Evolutionary conservation across 1,284 basidiomycete genomes (phyloP).

Genomic region (Xerocomus minutiporus): DNA sequence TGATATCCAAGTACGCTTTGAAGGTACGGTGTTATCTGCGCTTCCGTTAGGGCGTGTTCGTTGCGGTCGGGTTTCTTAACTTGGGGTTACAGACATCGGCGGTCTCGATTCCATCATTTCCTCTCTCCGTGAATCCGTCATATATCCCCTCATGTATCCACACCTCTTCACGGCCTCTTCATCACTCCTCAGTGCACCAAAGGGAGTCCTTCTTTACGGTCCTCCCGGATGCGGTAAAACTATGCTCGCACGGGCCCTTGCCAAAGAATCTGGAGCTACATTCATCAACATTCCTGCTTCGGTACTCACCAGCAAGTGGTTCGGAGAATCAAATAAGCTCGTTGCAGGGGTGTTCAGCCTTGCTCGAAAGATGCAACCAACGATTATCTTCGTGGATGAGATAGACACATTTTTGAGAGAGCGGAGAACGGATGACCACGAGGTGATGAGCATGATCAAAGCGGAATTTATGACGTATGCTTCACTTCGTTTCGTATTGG

Average conservation of each 20-base stretch:
- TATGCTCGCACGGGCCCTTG: slow-evolving; percentile 92
- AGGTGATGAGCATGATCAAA: slow-evolving; percentile 99
- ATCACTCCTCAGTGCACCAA: slow-evolving; percentile 67
- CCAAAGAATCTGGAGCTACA: slow-evolving; percentile 94
- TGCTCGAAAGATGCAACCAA: slow-evolving; percentile 78
- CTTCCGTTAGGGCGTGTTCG: neutral
- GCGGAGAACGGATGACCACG: slow-evolving; percentile 85
- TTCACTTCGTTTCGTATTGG: neutral
- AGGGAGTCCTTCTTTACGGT: slow-evolving; percentile 83
- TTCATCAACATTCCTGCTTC: slow-evolving; percentile 90
- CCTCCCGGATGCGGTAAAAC: slow-evolving; percentile 95
- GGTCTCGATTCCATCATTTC: slow-evolving; percentile 91
- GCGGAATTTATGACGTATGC: slow-evolving; percentile 98
- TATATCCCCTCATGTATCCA: slow-evolving; percentile 93
- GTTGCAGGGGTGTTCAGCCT: slow-evolving; percentile 90
- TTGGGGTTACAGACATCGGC: slow-evolving; percentile 70
- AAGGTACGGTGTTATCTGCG: slow-evolving; percentile 44
- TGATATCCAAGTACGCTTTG: slow-evolving; percentile 72
- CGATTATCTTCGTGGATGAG: slow-evolving; percentile 95
- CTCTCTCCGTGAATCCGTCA: slow-evolving; percentile 91
- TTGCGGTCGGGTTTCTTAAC: slow-evolving; percentile 1
- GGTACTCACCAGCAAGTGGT: slow-evolving; percentile 89
- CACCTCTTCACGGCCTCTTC: slow-evolving; percentile 79
- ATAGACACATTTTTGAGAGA: slow-evolving; percentile 95
- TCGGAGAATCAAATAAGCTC: slow-evolving; percentile 97